Conservation (phyloP, 1,139 yeast genomes). For the Hyphopichia buzzinii region DNA sequence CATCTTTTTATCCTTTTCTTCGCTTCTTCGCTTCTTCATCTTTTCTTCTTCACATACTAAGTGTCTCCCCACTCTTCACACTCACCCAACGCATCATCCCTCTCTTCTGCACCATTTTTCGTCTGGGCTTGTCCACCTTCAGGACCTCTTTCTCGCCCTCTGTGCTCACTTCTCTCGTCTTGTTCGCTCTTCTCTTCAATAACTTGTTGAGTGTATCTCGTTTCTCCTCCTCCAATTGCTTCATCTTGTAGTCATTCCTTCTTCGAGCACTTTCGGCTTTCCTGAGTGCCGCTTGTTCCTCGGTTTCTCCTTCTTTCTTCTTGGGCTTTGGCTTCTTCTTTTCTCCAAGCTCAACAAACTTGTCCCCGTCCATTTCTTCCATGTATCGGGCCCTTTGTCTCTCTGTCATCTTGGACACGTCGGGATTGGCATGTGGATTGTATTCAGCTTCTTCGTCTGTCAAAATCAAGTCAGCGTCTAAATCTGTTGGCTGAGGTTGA, state of each 20-base stretch:
- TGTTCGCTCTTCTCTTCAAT: constrained; percentile 76
- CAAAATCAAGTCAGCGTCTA: constrained; percentile 40
- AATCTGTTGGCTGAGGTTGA: constrained; percentile 25
- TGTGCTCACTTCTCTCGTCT: constrained; percentile 46
- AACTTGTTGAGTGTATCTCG: constrained; percentile 85
- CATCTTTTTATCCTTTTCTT: no score
- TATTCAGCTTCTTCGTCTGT: constrained; percentile 47
- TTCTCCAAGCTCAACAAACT: constrained; percentile 25
- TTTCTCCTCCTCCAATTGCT: constrained; percentile 87
- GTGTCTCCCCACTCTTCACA: constrained; percentile 10
- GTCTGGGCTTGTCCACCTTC: constrained; percentile 9
- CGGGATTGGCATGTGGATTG: constrained; percentile 42
- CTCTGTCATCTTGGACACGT: constrained; percentile 58
- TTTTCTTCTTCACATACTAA: no score
- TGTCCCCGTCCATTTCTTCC: constrained; percentile 26
- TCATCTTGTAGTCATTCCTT: constrained; percentile 80
- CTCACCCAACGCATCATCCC: constrained; percentile 29
- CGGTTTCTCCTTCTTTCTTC: constrained; percentile 59
- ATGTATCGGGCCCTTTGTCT: constrained; percentile 53
- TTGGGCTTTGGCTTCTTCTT: constrained; percentile 24
- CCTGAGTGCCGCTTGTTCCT: constrained; percentile 77
- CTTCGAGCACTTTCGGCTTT: constrained; percentile 88
- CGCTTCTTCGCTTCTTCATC: no score
- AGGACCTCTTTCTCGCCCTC: constrained; percentile 30
- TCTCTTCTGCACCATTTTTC: constrained; percentile 37